Conservation (phyloP, 495 filamentous ascomycete species). For the Pyrenula aspistea region DNA sequence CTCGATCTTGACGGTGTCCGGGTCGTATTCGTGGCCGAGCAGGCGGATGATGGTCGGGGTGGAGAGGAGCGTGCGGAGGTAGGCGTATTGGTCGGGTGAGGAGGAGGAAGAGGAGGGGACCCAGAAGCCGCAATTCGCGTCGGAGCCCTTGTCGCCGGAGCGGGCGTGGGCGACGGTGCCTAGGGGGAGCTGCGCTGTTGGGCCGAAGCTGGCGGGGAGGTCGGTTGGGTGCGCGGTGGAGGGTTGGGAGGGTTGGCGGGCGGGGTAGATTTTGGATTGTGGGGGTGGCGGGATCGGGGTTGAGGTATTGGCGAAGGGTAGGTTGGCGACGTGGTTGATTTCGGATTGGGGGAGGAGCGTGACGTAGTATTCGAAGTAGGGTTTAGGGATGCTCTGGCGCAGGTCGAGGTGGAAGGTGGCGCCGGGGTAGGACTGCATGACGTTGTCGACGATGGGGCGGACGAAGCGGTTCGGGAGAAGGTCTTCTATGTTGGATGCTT, state of each 20-base stretch:
- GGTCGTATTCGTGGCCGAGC: conserved; percentile 25
- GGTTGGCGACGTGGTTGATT: conserved; percentile 24
- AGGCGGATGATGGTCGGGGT: conserved; percentile 21
- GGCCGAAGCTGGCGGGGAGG: conserved; percentile 20
- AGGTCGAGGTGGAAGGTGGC: conserved; percentile 29
- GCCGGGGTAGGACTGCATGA: conserved; percentile 30
- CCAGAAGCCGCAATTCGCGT: conserved; percentile 43
- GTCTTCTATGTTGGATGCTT: conserved; percentile 22
- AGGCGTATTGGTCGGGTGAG: conserved; percentile 30
- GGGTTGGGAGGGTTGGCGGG: conserved; percentile 19
- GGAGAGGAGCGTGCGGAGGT: conserved; percentile 35
- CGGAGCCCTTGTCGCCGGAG: conserved; percentile 40
- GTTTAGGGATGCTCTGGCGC: conserved; percentile 23
- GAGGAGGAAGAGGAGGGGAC: conserved; percentile 26
- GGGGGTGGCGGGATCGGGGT: conserved; percentile 1
- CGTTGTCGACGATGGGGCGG: conserved; percentile 25
- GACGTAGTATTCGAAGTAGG: conserved; percentile 31
- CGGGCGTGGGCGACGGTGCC: conserved; percentile 36
- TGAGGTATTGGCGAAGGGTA: conserved; percentile 1
- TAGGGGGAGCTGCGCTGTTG: conserved; percentile 26
- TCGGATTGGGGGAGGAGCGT: conserved; percentile 25
- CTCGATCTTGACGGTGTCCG: conserved; percentile 24
- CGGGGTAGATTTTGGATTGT: not conserved
- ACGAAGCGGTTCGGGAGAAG: conserved; percentile 21
- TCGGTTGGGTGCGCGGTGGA: conserved; percentile 14